Conservation (phyloP, 768 basidiomycete species). For the Mycena pura region DNA sequence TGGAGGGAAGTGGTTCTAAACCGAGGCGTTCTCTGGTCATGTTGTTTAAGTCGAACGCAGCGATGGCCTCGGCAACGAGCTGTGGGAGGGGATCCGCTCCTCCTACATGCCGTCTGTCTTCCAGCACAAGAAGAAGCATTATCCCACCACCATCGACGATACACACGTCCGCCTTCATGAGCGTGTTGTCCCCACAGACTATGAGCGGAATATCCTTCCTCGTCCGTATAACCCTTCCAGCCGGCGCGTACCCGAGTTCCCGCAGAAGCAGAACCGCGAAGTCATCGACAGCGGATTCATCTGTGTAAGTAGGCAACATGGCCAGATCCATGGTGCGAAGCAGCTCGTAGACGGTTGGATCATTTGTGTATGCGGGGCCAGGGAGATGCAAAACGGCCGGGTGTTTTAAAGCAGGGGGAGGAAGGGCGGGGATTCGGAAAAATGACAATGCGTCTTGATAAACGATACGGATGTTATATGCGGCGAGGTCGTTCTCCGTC, state of each 20-base stretch:
- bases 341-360: conserved; percentile 21
- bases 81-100: conserved; percentile 24
- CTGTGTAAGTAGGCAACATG: conserved; percentile 20
- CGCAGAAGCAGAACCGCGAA: conserved; percentile 38
- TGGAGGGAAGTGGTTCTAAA: conserved; percentile 23
- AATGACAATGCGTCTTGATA: conserved; percentile 31
- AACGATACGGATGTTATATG: conserved; percentile 32
- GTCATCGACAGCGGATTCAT: conserved; percentile 43
- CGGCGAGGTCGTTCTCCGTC: conserved; percentile 31
- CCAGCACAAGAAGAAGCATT: conserved; percentile 35
- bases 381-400: conserved; percentile 3
- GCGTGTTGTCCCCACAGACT: conserved; percentile 35
- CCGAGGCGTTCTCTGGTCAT: conserved; percentile 17
- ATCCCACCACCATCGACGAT: conserved; percentile 31
- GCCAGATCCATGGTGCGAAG: conserved; percentile 31
- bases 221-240: conserved; percentile 25
- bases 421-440: conserved; percentile 31
- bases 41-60: conserved; percentile 37
- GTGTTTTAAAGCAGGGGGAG: conserved; percentile 24
- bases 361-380: background rate
- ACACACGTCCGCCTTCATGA: conserved; percentile 39
- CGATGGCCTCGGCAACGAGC: conserved; percentile 35
- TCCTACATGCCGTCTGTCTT: conserved; percentile 29
- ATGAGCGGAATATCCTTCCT: conserved; percentile 33
- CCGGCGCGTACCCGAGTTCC: conserved; percentile 28